phyloP scores from a whole-genome alignment of 345 rosid species.

The Brassica napus region Da-Ae NC_063443.1:16790501-16791000 shows the following conservation, averaged over 20 bases:
- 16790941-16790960: background rate
- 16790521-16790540: slow-evolving; percentile 44
- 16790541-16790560: slow-evolving; percentile 11
- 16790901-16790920: background rate
- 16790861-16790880: slow-evolving; percentile 34
- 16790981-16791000: background rate
- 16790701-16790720: slow-evolving; percentile 52
- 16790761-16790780: slow-evolving; percentile 44
- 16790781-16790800: slow-evolving; percentile 61
- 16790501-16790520: slow-evolving; percentile 65
- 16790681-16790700: background rate
- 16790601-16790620: background rate
- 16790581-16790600: background rate
- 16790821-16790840: slow-evolving; percentile 85
- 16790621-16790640: background rate
- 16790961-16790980: background rate
- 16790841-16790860: slow-evolving; percentile 52
- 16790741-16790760: slow-evolving; percentile 42
- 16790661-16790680: background rate
- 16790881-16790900: background rate
- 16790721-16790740: slow-evolving; percentile 50
- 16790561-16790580: slow-evolving; percentile 1
- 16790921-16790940: background rate
- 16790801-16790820: slow-evolving; percentile 84
- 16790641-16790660: background rate